Evolutionary conservation across 2,329 filamentous ascomycete species (phyloP).

Genomic region (Botrytis sinoallii): DNA sequence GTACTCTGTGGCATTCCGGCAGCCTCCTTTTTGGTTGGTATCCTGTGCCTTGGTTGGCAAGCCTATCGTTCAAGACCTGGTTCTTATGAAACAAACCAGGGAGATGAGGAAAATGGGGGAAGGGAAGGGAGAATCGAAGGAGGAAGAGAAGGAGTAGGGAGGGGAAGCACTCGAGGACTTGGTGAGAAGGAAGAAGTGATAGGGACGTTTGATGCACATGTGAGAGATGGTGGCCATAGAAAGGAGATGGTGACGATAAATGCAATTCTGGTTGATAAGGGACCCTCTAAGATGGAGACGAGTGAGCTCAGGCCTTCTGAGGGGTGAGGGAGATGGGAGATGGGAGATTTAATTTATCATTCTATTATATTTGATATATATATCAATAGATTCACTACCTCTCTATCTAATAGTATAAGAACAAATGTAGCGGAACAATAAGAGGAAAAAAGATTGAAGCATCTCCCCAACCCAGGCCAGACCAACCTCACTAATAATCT

Average conservation of each 20-base stretch:
- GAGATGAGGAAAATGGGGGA: background rate
- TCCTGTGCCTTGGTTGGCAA: rapidly evolving
- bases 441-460: background rate
- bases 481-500: background rate
- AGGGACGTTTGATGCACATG: background rate
- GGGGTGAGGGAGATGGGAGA: background rate
- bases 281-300: background rate
- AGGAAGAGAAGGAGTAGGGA: background rate
- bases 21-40: rapidly evolving
- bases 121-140: background rate
- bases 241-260: background rate
- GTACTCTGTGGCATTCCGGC: rapidly evolving
- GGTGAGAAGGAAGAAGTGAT: background rate
- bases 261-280: background rate
- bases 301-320: background rate
- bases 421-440: background rate
- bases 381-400: background rate
- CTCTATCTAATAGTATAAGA: background rate
- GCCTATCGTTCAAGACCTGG: background rate
- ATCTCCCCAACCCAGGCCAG: background rate
- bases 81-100: background rate
- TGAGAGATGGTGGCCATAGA: background rate
- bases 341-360: background rate
- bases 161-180: background rate
- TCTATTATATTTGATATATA: background rate